A percentile compares a stretch with the other conserved stretches of the same genome.
These are phyloP conservation scores for Clarkia xantiana DNA, from an alignment of 345 rosid genomes.

Conservation along the genomic window DNA sequence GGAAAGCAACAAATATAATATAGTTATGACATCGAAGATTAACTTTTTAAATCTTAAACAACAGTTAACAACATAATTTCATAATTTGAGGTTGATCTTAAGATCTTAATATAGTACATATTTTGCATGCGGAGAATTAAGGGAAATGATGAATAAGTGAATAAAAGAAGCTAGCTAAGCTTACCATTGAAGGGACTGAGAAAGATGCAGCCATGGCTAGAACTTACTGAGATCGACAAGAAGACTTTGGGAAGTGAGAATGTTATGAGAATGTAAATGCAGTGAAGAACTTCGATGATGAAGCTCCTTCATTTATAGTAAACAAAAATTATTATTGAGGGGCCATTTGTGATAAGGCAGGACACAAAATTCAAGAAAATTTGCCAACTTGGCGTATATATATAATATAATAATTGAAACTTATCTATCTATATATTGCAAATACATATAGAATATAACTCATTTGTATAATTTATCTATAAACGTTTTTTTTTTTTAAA, in stretches of 20 bases:
- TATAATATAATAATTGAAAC: no score
- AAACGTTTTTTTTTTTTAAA: no score
- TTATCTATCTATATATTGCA: no score
- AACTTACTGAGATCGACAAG: constrained; percentile 12
- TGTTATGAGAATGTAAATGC: constrained; percentile 1
- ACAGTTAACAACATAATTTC: no score
- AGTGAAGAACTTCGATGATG: constrained; percentile 23
- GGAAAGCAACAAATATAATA: no score
- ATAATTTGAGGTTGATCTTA: no score
- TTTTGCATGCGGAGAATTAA: not conserved
- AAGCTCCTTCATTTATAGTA: constrained; percentile 28
- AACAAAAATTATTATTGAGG: not conserved
- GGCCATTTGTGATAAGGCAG: constrained; percentile 1
- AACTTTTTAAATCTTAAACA: no score
- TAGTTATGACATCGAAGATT: no score
- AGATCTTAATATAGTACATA: no score
- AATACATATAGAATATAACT: no score
- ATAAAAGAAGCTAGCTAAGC: not conserved
- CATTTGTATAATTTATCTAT: no score
- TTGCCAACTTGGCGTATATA: not conserved
- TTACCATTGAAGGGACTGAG: constrained; percentile 90
- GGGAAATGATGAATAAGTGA: not conserved
- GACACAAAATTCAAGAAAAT: constrained; percentile 14
- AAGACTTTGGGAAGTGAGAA: not conserved
- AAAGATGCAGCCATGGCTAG: constrained; percentile 84